These are phyloP conservation scores for Hippophae gyantsensis DNA, from an alignment of 306 rosid genomes.

Conservation along the genomic window DNA sequence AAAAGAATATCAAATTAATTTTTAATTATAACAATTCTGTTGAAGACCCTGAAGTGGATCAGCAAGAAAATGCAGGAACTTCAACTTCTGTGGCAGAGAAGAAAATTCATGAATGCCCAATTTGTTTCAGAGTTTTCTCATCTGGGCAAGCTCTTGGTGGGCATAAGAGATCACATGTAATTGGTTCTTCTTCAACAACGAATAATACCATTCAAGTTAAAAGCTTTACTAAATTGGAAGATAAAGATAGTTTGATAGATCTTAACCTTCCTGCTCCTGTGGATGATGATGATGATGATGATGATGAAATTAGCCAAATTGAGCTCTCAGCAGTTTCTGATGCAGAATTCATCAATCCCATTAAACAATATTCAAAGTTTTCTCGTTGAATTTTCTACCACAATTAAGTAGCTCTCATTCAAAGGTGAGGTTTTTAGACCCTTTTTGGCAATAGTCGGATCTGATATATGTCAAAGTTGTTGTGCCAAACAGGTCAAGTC, in stretches of 20 bases:
- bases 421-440: slow-evolving; percentile 41
- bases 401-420: slow-evolving; percentile 14
- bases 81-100: slow-evolving; percentile 22
- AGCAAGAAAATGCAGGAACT: slow-evolving; percentile 18
- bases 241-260: slow-evolving; percentile 45
- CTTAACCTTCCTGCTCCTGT: slow-evolving; percentile 86
- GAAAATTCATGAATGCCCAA: slow-evolving; percentile 67
- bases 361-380: slow-evolving; percentile 20
- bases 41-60: slow-evolving; percentile 11
- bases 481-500: slow-evolving; percentile 17
- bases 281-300: slow-evolving; percentile 30
- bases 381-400: slow-evolving; percentile 7
- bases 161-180: slow-evolving; percentile 86
- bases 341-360: slow-evolving; percentile 52
- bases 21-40: no score
- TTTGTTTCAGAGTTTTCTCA: slow-evolving; percentile 71
- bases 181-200: slow-evolving; percentile 19
- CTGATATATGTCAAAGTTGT: slow-evolving; percentile 25
- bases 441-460: slow-evolving; percentile 15
- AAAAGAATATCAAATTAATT: slow-evolving; percentile 31
- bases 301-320: slow-evolving; percentile 44
- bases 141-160: slow-evolving; percentile 98
- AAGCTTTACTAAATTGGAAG: slow-evolving; percentile 21
- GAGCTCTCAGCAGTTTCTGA: slow-evolving; percentile 76
- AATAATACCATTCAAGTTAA: neutral